A percentile compares a stretch with the other conserved stretches of the same genome.
These are phyloP conservation scores for Candida fluviatilis DNA, from an alignment of 805 yeast species.

Conservation along the genomic window DNA sequence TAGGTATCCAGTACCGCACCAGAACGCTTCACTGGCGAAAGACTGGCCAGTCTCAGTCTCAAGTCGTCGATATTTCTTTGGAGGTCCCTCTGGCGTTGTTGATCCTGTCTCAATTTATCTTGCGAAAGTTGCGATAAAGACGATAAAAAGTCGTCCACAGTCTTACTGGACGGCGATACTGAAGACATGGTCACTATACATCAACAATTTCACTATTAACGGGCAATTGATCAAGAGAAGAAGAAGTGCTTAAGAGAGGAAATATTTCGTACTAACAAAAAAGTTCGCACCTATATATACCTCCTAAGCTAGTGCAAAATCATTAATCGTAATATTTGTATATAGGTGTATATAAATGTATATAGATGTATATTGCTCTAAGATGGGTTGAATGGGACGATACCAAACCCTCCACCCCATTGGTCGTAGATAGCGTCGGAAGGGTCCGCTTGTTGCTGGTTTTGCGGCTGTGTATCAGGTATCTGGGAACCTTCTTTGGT, in stretches of 20 bases:
- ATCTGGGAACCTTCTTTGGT: constrained; percentile 28
- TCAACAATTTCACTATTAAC: not conserved
- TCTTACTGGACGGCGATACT: constrained; percentile 25
- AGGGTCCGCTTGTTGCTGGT: constrained; percentile 7
- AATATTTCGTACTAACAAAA: no score
- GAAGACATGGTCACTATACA: constrained; percentile 8
- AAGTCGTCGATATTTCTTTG: constrained; percentile 29
- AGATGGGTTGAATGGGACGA: constrained; percentile 42
- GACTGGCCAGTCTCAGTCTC: constrained; percentile 19
- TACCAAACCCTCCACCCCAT: constrained; percentile 32
- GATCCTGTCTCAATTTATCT: constrained; percentile 30
- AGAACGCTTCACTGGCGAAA: constrained; percentile 16
- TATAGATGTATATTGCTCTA: constrained; percentile 7
- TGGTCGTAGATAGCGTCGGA: constrained; percentile 22
- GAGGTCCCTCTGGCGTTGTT: constrained; percentile 29
- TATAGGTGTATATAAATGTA: not conserved
- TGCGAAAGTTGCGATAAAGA: constrained; percentile 34
- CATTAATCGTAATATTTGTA: constrained; percentile 3
- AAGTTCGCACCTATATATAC: no score
- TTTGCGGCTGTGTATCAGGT: constrained; percentile 12
- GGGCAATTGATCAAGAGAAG: no score
- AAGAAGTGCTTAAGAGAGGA: no score
- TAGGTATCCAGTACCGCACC: not conserved
- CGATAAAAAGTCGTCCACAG: constrained; percentile 36
- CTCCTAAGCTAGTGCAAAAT: no score